Evolutionary conservation across 2,329 filamentous ascomycete species (phyloP).

Genomic region (Trichoderma atrobrunneum): DNA sequence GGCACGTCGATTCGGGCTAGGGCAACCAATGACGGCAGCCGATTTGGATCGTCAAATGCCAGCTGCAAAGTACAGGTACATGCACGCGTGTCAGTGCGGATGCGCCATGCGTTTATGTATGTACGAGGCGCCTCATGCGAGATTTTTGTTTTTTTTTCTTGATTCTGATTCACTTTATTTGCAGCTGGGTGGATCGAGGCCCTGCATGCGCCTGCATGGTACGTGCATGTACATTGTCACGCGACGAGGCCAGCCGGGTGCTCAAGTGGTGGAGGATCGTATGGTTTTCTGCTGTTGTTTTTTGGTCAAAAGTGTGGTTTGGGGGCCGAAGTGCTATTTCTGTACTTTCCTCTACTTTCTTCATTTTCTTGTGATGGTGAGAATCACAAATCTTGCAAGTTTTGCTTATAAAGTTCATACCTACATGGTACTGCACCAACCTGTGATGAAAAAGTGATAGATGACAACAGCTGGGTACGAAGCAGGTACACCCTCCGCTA

Average conservation of each 20-base stretch:
- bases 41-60: background rate
- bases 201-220: slow-evolving; percentile 5
- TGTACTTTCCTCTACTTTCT: background rate
- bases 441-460: background rate
- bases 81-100: background rate
- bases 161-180: slow-evolving; percentile 6
- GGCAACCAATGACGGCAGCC: background rate
- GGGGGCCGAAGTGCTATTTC: background rate
- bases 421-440: too few species aligned
- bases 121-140: background rate
- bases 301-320: background rate
- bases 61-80: background rate
- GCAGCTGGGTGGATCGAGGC: slow-evolving; percentile 1
- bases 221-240: slow-evolving; percentile 7
- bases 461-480: background rate
- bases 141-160: slow-evolving; percentile 3
- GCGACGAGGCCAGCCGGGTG: background rate
- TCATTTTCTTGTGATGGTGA: background rate
- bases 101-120: background rate
- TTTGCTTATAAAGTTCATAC: background rate
- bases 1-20: background rate
- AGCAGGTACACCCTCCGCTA: background rate
- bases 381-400: background rate
- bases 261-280: background rate
- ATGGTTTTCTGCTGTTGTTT: background rate